Evolutionary conservation across 2,329 filamentous ascomycete species (phyloP), one percentile per base, ranked within the genome.

Genomic region (Alternaria consortialis): DNA sequence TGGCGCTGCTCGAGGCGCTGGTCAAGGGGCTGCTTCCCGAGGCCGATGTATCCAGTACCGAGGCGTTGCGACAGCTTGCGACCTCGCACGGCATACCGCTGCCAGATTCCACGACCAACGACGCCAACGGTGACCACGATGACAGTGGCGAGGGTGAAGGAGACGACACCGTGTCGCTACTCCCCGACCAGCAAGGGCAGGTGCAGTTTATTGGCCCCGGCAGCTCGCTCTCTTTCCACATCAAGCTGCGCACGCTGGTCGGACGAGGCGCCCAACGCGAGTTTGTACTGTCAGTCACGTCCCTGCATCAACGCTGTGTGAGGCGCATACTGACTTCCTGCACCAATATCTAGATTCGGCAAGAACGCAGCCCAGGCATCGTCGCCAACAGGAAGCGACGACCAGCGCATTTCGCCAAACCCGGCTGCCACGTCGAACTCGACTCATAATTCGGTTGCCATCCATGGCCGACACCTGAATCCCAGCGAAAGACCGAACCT

Each of bases 141-240:
- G 61, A 65, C 42, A 56, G 54, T 40, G 70, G 63, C 53, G 70
- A 68, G 15, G 63, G 57, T 8, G 75, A 76, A n/a, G 68, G 66
- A 17, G 79, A 80, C 20, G 77, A 80, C 52, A 66, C 72, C 34
- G 59, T 79, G 52, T 73, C 75, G 32, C 64, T 77, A 23, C 70
- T 82, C 17, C 80, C 76, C 5, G 80, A 82, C 64, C 79, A 80
- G 66, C 80, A 82, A 56, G 80, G 80, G 7, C 80, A 81, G 67
- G 77, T 75, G 37, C 80, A 82, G 66, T 82, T 80, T 66, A 81
- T 82, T 61, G 80, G 80, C 1, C 79, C 78, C 2, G 74, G 75
- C 40, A 81, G 79, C 70, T 80, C 78, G 39, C 80, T 80, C 54
- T 71, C 77, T 4, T 81, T 82, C 65, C 79, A 81, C 58, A 65